Percentiles rank a stretch among this genome's conserved stretches.
These are phyloP conservation scores for Lunularia cruciata DNA, from an alignment of 225 moss, liverwort and hornwort species.

Conservation along the genomic window DNA sequence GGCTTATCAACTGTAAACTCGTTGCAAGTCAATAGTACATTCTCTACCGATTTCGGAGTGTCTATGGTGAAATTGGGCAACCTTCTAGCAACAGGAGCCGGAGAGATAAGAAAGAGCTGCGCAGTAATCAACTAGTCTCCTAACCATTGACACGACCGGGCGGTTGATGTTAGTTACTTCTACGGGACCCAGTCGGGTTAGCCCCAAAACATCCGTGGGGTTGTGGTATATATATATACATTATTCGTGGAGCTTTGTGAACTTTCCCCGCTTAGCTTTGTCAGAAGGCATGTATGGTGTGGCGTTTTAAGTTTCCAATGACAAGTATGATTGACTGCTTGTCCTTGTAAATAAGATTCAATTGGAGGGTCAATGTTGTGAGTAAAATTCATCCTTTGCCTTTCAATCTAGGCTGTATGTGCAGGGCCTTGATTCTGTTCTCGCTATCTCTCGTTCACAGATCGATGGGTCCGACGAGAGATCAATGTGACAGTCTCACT, in stretches of 20 bases:
- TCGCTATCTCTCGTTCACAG: no score
- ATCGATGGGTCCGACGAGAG: no score
- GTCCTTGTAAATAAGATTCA: not conserved
- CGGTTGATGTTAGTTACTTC: no score
- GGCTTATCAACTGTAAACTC: conserved; percentile 11
- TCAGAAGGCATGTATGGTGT: not conserved
- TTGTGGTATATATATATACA: not conserved
- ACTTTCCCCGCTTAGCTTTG: not conserved
- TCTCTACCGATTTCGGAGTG: conserved; percentile 24
- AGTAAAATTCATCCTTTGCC: not conserved
- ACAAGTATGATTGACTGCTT: not conserved
- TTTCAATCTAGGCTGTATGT: no score
- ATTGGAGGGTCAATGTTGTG: not conserved
- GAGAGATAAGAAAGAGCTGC: conserved; percentile 40
- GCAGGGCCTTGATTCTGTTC: no score
- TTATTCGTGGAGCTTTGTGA: not conserved
- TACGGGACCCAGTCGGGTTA: no score
- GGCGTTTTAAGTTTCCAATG: not conserved
- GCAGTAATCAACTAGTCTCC: conserved; percentile 29
- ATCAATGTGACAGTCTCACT: no score
- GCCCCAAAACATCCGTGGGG: no score
- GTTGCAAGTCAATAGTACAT: conserved; percentile 1
- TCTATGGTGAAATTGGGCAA: conserved; percentile 35
- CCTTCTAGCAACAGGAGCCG: conserved; percentile 33
- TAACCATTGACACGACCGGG: no score